Evolutionary conservation across 129 eudicot genomes (phyloP).

Genomic region (Oenanthe sinensis): DNA sequence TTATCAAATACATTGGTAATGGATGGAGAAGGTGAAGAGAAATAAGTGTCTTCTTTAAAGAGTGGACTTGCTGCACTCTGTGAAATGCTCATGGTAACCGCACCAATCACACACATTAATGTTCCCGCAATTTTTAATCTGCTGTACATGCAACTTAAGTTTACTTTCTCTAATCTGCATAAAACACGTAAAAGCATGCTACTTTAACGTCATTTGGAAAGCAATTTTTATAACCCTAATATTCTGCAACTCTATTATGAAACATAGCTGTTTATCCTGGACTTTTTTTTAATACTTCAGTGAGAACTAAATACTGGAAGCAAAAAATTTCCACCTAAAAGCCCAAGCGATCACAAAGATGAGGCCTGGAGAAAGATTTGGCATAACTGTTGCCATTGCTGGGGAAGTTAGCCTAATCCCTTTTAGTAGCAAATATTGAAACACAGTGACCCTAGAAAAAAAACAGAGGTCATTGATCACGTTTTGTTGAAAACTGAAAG

Average conservation of each 20-base stretch:
- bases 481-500: neutral
- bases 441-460: constrained; percentile 53
- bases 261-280: neutral
- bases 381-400: constrained; percentile 73
- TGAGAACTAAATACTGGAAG: neutral
- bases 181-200: neutral
- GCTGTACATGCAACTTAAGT: constrained; percentile 46
- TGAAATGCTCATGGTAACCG: constrained; percentile 49
- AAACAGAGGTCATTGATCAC: neutral
- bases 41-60: neutral
- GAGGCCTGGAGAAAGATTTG: constrained; percentile 70
- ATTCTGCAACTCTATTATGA: neutral
- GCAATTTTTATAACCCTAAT: neutral
- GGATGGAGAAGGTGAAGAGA: constrained; percentile 13
- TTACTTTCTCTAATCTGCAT: constrained; percentile 52
- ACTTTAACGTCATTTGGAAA: neutral
- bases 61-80: constrained; percentile 26
- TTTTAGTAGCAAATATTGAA: constrained; percentile 40
- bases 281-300: neutral
- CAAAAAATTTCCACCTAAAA: constrained; percentile 24
- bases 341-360: constrained; percentile 62
- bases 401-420: constrained; percentile 61
- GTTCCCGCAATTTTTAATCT: constrained; percentile 53
- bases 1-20: constrained; percentile 18
- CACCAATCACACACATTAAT: constrained; percentile 53